Evolutionary conservation across 129 eudicot species (phyloP).

Genomic region (Helianthus annuus): DNA sequence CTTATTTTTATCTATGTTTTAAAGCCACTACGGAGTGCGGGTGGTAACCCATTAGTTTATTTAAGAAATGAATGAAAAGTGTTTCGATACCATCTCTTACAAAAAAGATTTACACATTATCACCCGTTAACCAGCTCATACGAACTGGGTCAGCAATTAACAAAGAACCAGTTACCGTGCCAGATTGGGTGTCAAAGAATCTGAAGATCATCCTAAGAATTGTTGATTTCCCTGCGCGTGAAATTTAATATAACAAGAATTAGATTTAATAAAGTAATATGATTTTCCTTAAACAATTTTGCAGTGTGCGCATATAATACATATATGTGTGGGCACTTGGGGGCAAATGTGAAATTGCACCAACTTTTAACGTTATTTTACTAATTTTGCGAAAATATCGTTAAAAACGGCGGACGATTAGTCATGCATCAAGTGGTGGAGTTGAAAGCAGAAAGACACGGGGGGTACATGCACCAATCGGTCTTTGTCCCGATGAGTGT

Average conservation of each 20-base stretch:
- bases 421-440: too few relatives aligned
- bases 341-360: too few relatives aligned
- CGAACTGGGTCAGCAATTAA: neutral
- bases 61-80: neutral
- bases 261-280: neutral
- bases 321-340: too few relatives aligned
- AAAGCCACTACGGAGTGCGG: too few relatives aligned
- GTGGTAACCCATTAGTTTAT: neutral
- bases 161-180: conserved; percentile 57
- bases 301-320: too few relatives aligned
- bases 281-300: neutral
- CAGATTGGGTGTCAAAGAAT: conserved; percentile 77
- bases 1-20: too few relatives aligned
- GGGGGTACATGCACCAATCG: too few relatives aligned
- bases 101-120: neutral
- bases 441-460: too few relatives aligned
- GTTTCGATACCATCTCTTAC: neutral
- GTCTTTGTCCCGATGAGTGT: too few relatives aligned
- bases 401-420: too few relatives aligned
- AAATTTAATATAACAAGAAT: conserved; percentile 20
- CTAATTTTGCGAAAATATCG: too few relatives aligned
- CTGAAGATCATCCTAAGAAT: conserved; percentile 92
- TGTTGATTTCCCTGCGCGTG: conserved; percentile 85
- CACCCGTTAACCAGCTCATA: conserved; percentile 1
- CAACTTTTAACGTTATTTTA: too few relatives aligned